Percentiles rank a stretch among this genome's conserved stretches.
Evolutionary conservation across 225 moss, liverwort and hornwort species (phyloP).

Genomic region (Straminergon stramineum): DNA sequence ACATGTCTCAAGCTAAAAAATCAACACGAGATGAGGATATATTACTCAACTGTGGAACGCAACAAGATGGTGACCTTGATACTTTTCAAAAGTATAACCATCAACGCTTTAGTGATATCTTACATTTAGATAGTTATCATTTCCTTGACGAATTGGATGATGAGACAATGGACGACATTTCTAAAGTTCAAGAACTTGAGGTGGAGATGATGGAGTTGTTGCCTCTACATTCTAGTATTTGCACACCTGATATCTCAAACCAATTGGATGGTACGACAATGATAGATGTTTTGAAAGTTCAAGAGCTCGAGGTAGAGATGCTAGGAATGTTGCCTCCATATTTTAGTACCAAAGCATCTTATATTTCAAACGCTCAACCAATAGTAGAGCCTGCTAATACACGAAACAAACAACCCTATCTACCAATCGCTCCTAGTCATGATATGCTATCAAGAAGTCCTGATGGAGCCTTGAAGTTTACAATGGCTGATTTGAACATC

Average conservation of each 20-base stretch:
- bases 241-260: not conserved
- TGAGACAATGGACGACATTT: fast-evolving
- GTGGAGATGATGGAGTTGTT: fast-evolving
- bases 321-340: too few species aligned
- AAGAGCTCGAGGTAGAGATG: fast-evolving
- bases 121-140: not conserved
- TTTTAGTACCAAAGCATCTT: too few species aligned
- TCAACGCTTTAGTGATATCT: fast-evolving
- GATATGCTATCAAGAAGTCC: not conserved
- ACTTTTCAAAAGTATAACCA: not conserved
- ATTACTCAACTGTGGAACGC: fast-evolving
- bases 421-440: not conserved
- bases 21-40: not conserved
- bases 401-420: not conserved
- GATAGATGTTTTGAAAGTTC: too few species aligned
- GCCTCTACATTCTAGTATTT: fast-evolving
- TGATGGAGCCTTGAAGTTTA: not conserved
- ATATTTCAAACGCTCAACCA: too few species aligned
- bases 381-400: too few species aligned
- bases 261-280: too few species aligned
- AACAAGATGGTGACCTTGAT: fast-evolving
- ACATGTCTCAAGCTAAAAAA: fast-evolving
- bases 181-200: fast-evolving
- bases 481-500: not conserved
- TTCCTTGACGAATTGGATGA: not conserved